Evolutionary conservation across 2,329 filamentous ascomycete species (phyloP), one percentile per base, ranked within the genome.

Genomic region (Alternaria gansuensis): DNA sequence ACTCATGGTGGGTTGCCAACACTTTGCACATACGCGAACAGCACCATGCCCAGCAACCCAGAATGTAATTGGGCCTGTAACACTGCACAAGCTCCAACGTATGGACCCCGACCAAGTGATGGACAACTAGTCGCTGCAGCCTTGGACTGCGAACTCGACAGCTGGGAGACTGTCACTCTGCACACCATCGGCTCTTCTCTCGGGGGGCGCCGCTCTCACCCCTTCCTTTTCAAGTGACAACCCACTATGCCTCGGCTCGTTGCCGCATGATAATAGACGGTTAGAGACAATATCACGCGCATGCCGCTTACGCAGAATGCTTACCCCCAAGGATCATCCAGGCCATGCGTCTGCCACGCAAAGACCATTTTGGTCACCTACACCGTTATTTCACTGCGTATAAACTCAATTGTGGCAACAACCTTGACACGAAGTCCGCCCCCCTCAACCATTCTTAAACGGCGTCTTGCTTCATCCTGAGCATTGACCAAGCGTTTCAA

Each of bases 401-500:
- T 10, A 4, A 44, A 51, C 21, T 28, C 37, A 24, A 14, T n/a
- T 28, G 28, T 31, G 39, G 24, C 45, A 28, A 37, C 23, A 34
- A 17, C 8, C 29, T 54, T 29, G 33, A 23, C 13, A 23, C 17
- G 11, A 48, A 33, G 36, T 9, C 26, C 37, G 44, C 31, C 26
- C 21, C 40, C 13, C 13, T 39, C 29, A 28, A 39, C 48, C 31
- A 39, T 41, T 58, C 26, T 24, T 24, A 0, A 52, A 50, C 40
- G 26, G 24, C 14, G 28, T 56, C 33, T 48, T 24, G 37, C 37
- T 46, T 51, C 48, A 33, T 24, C 11, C 9, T 36, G 37, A 40
- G 55, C 57, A 55, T 57, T 26, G 51, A 55, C 52, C 52, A 60
- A 51, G 33, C 52, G 57, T 51, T 51, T 56, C 57, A 51, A 26